These are phyloP conservation scores for Aspergillus fischeri DNA, from an alignment of 2,329 filamentous ascomycete species.

Conservation along the genomic window DNA sequence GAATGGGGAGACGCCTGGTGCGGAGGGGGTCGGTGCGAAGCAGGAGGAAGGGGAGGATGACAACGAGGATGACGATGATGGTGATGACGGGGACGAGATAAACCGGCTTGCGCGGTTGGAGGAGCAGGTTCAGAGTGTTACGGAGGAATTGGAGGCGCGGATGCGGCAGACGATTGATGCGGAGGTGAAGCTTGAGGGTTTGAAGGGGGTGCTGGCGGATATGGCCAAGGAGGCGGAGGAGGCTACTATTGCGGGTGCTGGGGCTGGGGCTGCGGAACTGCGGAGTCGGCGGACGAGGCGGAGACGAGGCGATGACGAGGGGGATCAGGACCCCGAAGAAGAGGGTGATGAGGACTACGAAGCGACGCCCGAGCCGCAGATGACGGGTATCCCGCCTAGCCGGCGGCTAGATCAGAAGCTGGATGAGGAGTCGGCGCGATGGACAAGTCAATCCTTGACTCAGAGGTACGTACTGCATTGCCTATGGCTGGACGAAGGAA, in stretches of 20 bases:
- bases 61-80: conserved; percentile 25
- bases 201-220: conserved; percentile 43
- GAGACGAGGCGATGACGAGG: conserved; percentile 23
- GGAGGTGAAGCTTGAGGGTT: conserved; percentile 42
- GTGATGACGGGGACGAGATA: conserved; percentile 34
- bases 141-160: conserved; percentile 53
- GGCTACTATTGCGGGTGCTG: conserved; percentile 24
- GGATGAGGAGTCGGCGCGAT: conserved; percentile 30
- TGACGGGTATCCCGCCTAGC: conserved; percentile 27
- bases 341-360: conserved; percentile 42
- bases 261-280: conserved; percentile 18
- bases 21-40: conserved; percentile 15
- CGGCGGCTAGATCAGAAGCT: conserved; percentile 35
- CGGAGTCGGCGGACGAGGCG: conserved; percentile 15
- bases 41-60: conserved; percentile 15
- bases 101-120: conserved; percentile 42
- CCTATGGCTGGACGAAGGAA: neutral
- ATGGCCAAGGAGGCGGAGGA: conserved; percentile 38
- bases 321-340: conserved; percentile 36
- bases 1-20: conserved; percentile 9
- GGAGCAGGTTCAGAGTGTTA: conserved; percentile 49
- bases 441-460: conserved; percentile 37
- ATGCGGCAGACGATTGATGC: conserved; percentile 58
- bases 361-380: conserved; percentile 34
- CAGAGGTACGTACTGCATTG: conserved; percentile 33